Evolutionary conservation across 805 yeast species (phyloP), one percentile per base, ranked within the genome.

Genomic region (Schizosaccharomyces lindneri): DNA sequence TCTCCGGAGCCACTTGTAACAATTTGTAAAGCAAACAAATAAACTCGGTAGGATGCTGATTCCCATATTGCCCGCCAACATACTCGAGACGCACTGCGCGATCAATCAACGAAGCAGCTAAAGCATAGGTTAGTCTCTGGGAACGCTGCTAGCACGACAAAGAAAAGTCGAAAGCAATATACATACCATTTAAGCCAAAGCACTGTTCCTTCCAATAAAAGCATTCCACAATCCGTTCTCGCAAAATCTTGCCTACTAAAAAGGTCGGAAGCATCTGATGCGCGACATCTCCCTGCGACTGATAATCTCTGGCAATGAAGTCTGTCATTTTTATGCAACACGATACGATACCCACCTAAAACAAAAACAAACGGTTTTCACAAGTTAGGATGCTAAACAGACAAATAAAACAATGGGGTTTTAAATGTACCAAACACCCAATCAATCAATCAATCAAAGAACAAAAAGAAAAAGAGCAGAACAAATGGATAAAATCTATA

Each of bases 1-100:
- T 67, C 1, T 76, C 66, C 0, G 97, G 97, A 64, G 80, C 80
- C 19, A 93, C 70, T 70, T 90, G 95, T 4, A 89, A 74, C 63
- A 90, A 69, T 65, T 90, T 81, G 67, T 87, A 79, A 43, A 87
- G 70, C 57, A 95, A 75, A 67, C 95, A 82, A n/a, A 86, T 68
- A 66, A 87, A 87, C 15, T 82, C 83, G 19, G 84, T 74, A 0
- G 94, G 93, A 64, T 80, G 71, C 41, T 81, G 80, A 27, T 72
- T 73, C 17, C 75, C 72, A 61, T 78, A 79, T n/a, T 78, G 72
- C 0, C 85, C 83, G 0, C 87, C 90, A 4, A 86, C 70, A 60
- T 74, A 74, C 9, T 75, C 68, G 5, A 81, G 63, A 5, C 72
- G 72, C 1, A 74, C 74, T 0, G 76, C 75, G 48, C 75, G 69